Conservation (phyloP, 345 rosid genomes). For the Salix brachista region DNA sequence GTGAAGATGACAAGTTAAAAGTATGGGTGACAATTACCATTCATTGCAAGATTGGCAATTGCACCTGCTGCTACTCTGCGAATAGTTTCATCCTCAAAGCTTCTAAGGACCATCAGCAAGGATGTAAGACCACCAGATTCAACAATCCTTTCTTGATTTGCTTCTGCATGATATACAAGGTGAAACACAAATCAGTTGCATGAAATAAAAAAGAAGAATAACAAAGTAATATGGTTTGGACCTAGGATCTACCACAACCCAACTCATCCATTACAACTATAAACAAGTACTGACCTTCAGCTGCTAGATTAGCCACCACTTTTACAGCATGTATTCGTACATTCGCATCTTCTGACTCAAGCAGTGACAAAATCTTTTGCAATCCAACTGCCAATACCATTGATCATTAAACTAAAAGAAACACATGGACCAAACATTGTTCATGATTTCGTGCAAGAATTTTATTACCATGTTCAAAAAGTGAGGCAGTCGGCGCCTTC, state of each 20-base stretch:
- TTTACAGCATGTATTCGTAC: conserved; percentile 32
- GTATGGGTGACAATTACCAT: conserved; percentile 12
- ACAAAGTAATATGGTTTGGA: neutral
- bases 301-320: conserved; percentile 35
- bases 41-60: conserved; percentile 38
- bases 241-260: neutral
- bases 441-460: neutral
- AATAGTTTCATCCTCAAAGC: conserved; percentile 35
- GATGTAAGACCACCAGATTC: conserved; percentile 37
- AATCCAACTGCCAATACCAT: conserved; percentile 26
- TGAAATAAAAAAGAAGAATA: neutral
- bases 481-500: conserved; percentile 17
- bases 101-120: conserved; percentile 33
- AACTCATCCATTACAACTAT: neutral
- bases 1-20: neutral
- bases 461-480: conserved; percentile 32
- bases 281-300: conserved; percentile 23
- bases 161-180: conserved; percentile 18
- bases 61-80: conserved; percentile 39
- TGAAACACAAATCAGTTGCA: neutral
- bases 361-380: conserved; percentile 27
- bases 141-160: conserved; percentile 31
- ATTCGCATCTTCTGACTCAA: conserved; percentile 32
- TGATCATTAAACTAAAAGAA: conserved; percentile 15
- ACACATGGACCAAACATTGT: neutral